A percentile compares a stretch with the other conserved stretches of the same genome.
Conservation (phyloP, 495 filamentous ascomycete species). For the Penicillium bovifimosum region DNA sequence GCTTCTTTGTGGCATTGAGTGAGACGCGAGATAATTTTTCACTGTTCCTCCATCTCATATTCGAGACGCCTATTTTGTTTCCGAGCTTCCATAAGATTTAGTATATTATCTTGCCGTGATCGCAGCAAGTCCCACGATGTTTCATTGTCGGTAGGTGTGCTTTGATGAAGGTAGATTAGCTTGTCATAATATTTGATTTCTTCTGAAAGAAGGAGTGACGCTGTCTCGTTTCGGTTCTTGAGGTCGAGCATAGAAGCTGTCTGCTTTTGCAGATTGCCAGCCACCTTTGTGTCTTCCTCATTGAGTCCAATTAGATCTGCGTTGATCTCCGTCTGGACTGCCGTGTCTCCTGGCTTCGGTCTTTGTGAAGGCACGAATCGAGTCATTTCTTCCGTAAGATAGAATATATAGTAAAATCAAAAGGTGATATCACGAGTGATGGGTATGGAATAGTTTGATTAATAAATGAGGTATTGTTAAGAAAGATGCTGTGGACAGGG, state of each 20-base stretch:
- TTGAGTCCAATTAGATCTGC: neutral
- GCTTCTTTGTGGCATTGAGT: neutral
- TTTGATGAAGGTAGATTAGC: neutral
- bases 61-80: neutral
- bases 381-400: neutral
- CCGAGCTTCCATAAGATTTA: neutral
- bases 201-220: neutral
- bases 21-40: neutral
- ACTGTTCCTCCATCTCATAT: neutral
- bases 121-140: neutral
- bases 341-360: neutral
- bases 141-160: neutral
- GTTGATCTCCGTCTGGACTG: neutral
- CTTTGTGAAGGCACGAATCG: neutral
- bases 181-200: neutral
- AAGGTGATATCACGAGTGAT: too few species aligned
- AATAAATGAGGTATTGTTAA: too few species aligned
- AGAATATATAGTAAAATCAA: too few species aligned
- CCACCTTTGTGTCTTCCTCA: neutral
- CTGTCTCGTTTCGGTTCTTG: neutral
- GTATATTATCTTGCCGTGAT: too few species aligned
- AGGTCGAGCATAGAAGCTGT: neutral
- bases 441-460: too few species aligned
- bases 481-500: too few species aligned
- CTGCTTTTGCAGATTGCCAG: neutral